Percentiles rank a stretch among this genome's conserved stretches.
Evolutionary conservation across 768 basidiomycete species (phyloP).

Genomic region (Mrakia blollopis): DNA sequence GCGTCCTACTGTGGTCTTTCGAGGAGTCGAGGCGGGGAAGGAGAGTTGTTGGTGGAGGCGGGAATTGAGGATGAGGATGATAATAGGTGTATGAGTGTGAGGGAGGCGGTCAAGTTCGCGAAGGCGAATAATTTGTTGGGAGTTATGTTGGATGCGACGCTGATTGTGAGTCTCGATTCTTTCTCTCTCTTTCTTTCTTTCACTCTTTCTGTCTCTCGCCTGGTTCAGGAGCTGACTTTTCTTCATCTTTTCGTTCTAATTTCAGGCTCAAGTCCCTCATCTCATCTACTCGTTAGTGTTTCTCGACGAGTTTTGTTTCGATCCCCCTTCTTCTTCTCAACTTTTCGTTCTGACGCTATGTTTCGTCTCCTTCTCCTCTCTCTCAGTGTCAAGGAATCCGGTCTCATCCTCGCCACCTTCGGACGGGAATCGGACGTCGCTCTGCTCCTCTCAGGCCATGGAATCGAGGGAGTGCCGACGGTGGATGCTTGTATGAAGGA

Average conservation of each 20-base stretch:
- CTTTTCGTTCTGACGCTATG: background rate
- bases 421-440: slow-evolving; percentile 54
- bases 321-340: background rate
- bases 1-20: slow-evolving; percentile 75
- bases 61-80: slow-evolving; percentile 47
- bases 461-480: slow-evolving; percentile 28
- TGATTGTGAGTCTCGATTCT: slow-evolving; percentile 62
- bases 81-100: slow-evolving; percentile 60
- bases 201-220: background rate
- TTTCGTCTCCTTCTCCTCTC: background rate
- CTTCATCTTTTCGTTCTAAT: background rate
- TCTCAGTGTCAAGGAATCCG: slow-evolving; percentile 72
- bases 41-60: slow-evolving; percentile 35
- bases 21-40: slow-evolving; percentile 34
- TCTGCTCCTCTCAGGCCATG: slow-evolving; percentile 33
- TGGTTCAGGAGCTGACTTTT: no score
- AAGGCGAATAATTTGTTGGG: slow-evolving; percentile 88
- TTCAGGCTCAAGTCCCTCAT: slow-evolving; percentile 80
- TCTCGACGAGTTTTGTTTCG: background rate
- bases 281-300: slow-evolving; percentile 57
- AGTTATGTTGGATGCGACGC: slow-evolving; percentile 75
- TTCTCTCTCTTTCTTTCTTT: slow-evolving; percentile 12
- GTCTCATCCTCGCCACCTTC: slow-evolving; percentile 78
- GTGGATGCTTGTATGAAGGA: slow-evolving; percentile 35
- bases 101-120: slow-evolving; percentile 88